A percentile compares a stretch with the other conserved stretches of the same genome.
These are phyloP conservation scores for Leptomonas seymouri DNA, from an alignment of 208 protist genomes.

Conservation along the genomic window DNA sequence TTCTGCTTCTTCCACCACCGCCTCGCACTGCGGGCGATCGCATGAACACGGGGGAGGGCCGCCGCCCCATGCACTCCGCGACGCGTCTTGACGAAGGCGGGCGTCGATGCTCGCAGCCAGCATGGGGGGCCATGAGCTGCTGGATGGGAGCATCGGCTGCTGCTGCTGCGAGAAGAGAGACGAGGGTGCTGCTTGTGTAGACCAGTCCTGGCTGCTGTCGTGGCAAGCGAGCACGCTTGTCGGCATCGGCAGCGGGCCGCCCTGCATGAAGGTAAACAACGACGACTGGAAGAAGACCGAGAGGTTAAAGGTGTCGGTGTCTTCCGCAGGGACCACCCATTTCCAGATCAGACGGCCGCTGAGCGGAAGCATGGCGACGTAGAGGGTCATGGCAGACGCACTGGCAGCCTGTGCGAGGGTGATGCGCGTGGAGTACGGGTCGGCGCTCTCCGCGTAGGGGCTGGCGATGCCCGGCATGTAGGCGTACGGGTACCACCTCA, in stretches of 20 bases:
- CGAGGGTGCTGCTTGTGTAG: too few relatives aligned
- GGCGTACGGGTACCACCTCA: conserved; percentile 42
- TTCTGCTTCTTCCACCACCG: conserved; percentile 6
- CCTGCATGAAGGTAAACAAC: conserved; percentile 69
- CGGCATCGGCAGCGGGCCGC: conserved; percentile 43
- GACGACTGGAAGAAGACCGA: conserved; percentile 71
- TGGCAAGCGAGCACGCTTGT: not conserved
- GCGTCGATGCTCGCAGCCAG: conserved; percentile 13
- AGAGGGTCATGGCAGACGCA: conserved; percentile 44
- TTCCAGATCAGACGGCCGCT: conserved; percentile 52
- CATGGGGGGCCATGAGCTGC: conserved; percentile 13
- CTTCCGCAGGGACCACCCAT: conserved; percentile 68
- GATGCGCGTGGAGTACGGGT: conserved; percentile 12
- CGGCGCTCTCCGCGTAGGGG: conserved; percentile 33
- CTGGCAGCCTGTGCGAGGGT: conserved; percentile 19
- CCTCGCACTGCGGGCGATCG: not conserved
- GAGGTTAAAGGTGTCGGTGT: conserved; percentile 70
- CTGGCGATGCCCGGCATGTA: conserved; percentile 41
- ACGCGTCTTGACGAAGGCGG: conserved; percentile 15
- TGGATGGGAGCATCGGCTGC: not conserved
- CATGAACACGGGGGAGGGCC: conserved; percentile 18
- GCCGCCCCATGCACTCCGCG: conserved; percentile 10
- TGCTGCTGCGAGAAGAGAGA: not conserved
- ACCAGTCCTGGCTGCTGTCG: not conserved
- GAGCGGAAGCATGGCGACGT: conserved; percentile 46